Base-by-base conservation (phyloP, 768 basidiomycete genomes). In the Mycena pura region DNA sequence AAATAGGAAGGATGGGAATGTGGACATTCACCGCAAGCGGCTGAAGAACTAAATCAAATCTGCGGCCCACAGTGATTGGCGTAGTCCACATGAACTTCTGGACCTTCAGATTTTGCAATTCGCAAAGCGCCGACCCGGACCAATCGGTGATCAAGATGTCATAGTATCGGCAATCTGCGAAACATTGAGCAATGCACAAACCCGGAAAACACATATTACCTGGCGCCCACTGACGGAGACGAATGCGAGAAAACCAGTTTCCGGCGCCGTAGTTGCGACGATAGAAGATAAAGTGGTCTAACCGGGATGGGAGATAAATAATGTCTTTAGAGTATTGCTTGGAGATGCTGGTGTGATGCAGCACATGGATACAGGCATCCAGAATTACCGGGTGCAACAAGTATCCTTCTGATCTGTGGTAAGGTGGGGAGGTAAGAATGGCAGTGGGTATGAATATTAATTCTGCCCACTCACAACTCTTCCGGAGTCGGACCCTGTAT, bases 291-390 rank as follows among this genome's bases (percentile, higher is more conserved):
- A 57, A 57, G 22, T 47, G 55, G 14, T 47, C 45, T 1, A 57
- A 1, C n/a, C 10, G 14, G 5, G 45, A 57, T 17, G 55, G 55
- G 8, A 57, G 39, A 31, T 48, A 57, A 3, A 48, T 29, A 19
- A 55, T 19, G 27, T 55, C 53, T 17, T 24, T 52, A 39, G 50
- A 52, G 19, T 40, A 43, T 40, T 46, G 25, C 21, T 57, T 48
- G 15, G 55, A 57, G 5, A 48, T 24, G 34, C 17, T 24, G 7
- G 34, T 1, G 36, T 57, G 55, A 27, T 28, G 27, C 34, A 32
- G 5, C 4, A 57, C 13, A 29, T 57, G 55, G n/a, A 57, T 9
- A 19, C 55, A 57, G 0, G 46, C 55, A 47, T 57, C 45, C 34
- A 57, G 24, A 19, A 47, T 57, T 8, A 19, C 45, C 17, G 55